Percentiles rank a stretch among this genome's conserved stretches.
These are phyloP conservation scores for Fusarium tanahbumbuense DNA, from an alignment of 2,329 filamentous ascomycete species.

Conservation along the genomic window DNA sequence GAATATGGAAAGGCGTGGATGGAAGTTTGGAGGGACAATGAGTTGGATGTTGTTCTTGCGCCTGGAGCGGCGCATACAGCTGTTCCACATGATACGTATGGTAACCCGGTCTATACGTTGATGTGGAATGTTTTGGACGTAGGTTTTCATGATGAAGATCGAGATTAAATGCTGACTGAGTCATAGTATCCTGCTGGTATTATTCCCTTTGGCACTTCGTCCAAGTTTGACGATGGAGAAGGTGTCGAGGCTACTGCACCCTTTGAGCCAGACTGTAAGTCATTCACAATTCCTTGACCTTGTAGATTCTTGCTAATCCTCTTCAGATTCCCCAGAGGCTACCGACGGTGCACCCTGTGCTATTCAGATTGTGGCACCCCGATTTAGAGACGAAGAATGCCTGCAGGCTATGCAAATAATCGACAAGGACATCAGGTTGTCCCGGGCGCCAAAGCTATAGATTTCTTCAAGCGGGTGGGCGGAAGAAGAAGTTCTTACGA, in stretches of 20 bases:
- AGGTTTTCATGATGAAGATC: not conserved
- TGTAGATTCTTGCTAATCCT: too few species aligned
- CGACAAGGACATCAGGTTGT: constrained; percentile 8
- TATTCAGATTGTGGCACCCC: constrained; percentile 34
- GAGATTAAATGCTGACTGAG: not conserved
- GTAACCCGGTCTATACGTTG: constrained; percentile 35
- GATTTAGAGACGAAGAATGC: constrained; percentile 42
- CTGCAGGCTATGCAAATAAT: constrained; percentile 37
- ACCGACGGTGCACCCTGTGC: constrained; percentile 33
- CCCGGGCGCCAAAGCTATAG: not conserved
- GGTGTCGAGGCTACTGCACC: constrained; percentile 20
- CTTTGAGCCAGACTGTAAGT: constrained; percentile 41
- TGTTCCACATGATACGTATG: constrained; percentile 41
- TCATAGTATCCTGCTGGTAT: constrained; percentile 39
- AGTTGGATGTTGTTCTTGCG: constrained; percentile 35
- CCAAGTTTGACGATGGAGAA: constrained; percentile 27
- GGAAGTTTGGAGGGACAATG: constrained; percentile 26
- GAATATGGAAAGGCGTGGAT: constrained; percentile 31
- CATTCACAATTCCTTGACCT: too few species aligned
- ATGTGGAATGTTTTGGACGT: constrained; percentile 45
- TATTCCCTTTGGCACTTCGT: constrained; percentile 30
- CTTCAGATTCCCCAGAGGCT: constrained; percentile 28
- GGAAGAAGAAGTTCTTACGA: too few species aligned
- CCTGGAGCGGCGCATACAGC: constrained; percentile 33
- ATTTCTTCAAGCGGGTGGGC: not conserved